Evolutionary conservation across 2,329 filamentous ascomycete species (phyloP), one percentile per base, ranked within the genome.

Genomic region (Cladophialophora psammophila): DNA sequence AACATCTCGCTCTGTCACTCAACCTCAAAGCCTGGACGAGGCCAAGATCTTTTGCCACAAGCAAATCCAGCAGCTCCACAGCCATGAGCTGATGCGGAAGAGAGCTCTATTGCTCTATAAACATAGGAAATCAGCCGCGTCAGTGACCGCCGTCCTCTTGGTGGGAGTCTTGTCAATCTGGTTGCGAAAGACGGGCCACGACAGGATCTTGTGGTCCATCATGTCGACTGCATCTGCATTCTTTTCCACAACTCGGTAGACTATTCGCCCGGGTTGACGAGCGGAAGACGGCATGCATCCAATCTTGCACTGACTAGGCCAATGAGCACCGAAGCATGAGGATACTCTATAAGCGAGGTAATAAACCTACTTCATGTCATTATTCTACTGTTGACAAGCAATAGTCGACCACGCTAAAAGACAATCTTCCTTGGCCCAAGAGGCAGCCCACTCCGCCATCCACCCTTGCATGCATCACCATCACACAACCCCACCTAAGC

Each of bases 1-100:
- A 78, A 97, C 94, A 1, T 91, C 91, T 0, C 84, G 87, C 12
- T 86, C 74, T 75, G 83, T 57, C 42, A 82, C 86, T 56, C 77
- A 82, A 5, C 77, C 77, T 34, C 87, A 93, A 75, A 86, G 84
- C 0, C 78, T 92, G 38, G 79, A 85, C 35, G 86, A 94, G 48
- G 94, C 92, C 1, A 82, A 88, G 68, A 77, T 75, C 4, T 86
- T 89, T 67, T 94, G 97, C 73, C 80, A 87, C 45, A 84, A 84
- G 70, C 94, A 98, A 76, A 87, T 88, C 3, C 83, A 81, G 63
- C 90, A 96, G 73, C 80, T 98, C n/a, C 80, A 83, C 63, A 86
- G 89, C 78, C 83, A 86, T 59, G 90, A 96, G 75, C 78, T 80
- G 40, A 80, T 83, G 36, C 79, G 87, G 67, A 83, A 83, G 71